A percentile compares a stretch with the other conserved stretches of the same genome.
Conservation (phyloP, 352 stramenopile species). For the Globisporangium nagaii region DNA sequence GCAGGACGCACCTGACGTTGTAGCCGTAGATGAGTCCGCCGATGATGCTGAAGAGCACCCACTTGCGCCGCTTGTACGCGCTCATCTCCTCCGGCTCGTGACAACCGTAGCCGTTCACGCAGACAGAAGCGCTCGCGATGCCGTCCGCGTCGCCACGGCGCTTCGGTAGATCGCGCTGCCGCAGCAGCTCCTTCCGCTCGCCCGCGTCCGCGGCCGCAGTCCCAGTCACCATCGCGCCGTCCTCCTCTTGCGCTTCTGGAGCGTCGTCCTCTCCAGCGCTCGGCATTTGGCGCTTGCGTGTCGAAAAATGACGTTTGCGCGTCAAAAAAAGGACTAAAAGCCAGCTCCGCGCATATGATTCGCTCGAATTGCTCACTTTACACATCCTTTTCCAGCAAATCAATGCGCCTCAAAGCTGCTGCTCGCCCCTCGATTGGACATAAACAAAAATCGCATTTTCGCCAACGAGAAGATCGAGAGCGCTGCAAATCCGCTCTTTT, state of each 20-base stretch:
- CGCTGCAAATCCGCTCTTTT: neutral
- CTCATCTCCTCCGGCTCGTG: conserved; percentile 10
- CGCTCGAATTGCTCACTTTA: neutral
- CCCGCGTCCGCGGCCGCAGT: conserved; percentile 12
- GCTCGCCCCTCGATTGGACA: neutral
- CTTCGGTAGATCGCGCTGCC: conserved; percentile 31
- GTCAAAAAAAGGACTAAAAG: conserved; percentile 1
- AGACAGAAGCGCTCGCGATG: neutral
- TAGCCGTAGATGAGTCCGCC: conserved; percentile 86
- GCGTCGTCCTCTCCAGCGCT: neutral
- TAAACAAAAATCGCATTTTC: neutral
- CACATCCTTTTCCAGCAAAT: neutral
- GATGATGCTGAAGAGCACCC: conserved; percentile 77
- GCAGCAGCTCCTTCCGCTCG: conserved; percentile 61
- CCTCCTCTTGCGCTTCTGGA: neutral
- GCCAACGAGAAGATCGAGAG: neutral
- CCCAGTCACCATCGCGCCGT: neutral
- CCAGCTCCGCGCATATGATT: neutral
- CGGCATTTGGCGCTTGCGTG: conserved; percentile 5
- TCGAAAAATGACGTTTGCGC: conserved; percentile 4
- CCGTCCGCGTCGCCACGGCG: conserved; percentile 2
- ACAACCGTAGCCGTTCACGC: conserved; percentile 13
- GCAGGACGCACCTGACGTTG: conserved; percentile 55
- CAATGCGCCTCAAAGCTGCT: neutral
- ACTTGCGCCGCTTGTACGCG: conserved; percentile 35